These are phyloP conservation scores for Trametes cubensis DNA, from an alignment of 768 basidiomycete genomes.

Conservation along the genomic window DNA sequence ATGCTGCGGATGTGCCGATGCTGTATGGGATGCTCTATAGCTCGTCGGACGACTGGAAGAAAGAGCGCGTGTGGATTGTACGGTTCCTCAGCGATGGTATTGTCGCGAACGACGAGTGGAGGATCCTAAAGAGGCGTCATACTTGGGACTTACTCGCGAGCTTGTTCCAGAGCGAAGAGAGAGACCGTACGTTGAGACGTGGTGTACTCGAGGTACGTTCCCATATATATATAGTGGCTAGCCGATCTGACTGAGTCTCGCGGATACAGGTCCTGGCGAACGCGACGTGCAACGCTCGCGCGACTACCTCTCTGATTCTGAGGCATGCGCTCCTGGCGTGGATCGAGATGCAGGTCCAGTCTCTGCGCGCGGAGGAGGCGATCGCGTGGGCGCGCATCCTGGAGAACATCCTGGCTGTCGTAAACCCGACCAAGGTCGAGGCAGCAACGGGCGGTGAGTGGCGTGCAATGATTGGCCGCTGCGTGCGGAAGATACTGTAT, in stretches of 20 bases:
- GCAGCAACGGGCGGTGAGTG: conserved; percentile 60
- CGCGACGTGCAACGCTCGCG: conserved; percentile 68
- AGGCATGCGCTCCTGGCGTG: conserved; percentile 76
- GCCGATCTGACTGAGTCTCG: background rate
- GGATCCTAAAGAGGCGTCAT: conserved; percentile 74
- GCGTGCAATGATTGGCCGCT: conserved; percentile 57
- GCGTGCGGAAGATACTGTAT: conserved; percentile 47
- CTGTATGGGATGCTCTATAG: conserved; percentile 88
- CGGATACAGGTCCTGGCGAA: conserved; percentile 71
- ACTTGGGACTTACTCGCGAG: conserved; percentile 89
- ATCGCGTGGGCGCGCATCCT: conserved; percentile 68
- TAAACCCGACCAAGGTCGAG: conserved; percentile 55
- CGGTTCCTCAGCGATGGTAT: conserved; percentile 82
- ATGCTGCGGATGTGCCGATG: conserved; percentile 85
- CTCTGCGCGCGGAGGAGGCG: conserved; percentile 39
- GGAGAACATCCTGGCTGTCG: conserved; percentile 60
- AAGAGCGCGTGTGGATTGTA: conserved; percentile 89
- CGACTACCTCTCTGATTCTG: conserved; percentile 69
- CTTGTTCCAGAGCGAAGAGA: conserved; percentile 67
- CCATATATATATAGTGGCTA: conserved; percentile 5
- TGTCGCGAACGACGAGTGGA: conserved; percentile 78
- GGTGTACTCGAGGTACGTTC: conserved; percentile 67
- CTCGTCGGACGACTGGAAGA: conserved; percentile 73
- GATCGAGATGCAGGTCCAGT: conserved; percentile 74
- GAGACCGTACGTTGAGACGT: conserved; percentile 54